Evolutionary conservation across 169 alveolate genomes (phyloP).

Genomic region (Amoebophrya sp.): DNA sequence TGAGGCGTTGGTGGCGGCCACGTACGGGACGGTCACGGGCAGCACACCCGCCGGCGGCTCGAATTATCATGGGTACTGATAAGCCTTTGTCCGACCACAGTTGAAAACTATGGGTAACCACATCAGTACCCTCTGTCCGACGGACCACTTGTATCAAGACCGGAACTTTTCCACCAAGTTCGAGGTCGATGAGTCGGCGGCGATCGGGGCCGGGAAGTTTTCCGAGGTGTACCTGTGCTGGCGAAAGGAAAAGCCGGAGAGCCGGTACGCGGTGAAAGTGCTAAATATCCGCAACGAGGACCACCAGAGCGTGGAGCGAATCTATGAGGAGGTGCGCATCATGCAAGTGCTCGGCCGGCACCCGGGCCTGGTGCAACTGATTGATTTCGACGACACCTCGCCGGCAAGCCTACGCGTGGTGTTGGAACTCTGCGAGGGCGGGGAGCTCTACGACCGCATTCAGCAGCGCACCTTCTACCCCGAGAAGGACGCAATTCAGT

Average conservation of each 20-base stretch:
- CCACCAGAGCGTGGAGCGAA: neutral
- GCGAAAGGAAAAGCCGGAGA: neutral
- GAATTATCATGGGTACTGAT: too few relatives aligned
- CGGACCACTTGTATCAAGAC: neutral
- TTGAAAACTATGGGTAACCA: too few relatives aligned
- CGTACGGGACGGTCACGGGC: too few relatives aligned
- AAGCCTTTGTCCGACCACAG: too few relatives aligned
- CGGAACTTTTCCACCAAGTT: neutral
- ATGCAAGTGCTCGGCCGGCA: neutral
- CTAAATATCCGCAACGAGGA: neutral
- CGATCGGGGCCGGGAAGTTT: neutral
- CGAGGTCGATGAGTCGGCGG: neutral
- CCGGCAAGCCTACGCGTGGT: neutral
- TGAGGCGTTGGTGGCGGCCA: too few relatives aligned
- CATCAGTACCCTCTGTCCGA: neutral
- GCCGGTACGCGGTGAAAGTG: neutral
- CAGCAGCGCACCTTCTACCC: constrained; percentile 26
- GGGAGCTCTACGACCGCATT: neutral
- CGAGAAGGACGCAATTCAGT: constrained; percentile 25
- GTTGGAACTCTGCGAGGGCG: neutral
- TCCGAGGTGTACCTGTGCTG: neutral
- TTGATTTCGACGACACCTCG: neutral
- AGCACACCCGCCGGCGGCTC: too few relatives aligned
- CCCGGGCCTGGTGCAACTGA: neutral
- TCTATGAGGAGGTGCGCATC: neutral